Base-by-base conservation (phyloP, 2,329 filamentous ascomycete species). In the Phialophora macrospora region DNA sequence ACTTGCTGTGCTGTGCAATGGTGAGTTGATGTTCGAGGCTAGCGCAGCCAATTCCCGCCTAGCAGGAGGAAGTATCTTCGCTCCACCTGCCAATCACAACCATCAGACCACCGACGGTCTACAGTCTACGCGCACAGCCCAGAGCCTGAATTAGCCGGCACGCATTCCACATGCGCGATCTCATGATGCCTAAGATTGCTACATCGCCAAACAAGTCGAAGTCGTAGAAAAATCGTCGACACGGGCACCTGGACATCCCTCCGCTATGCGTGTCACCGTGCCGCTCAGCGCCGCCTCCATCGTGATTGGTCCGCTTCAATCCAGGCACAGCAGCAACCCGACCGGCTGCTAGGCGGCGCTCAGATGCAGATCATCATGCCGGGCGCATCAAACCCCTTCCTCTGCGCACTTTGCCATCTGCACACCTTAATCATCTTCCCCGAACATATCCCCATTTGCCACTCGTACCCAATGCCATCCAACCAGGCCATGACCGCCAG, bases 271-370 rank as follows among this genome's bases (percentile, higher is more conserved):
- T 59, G 56, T 59, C 56, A 59, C 46, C 51, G 48, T 26, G 48
- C 48, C 8, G 48, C 48, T 17, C 26, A 12, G 46, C 46, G 58
- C 46, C 46, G 38, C 58, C 9, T 41, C 58, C 38, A 14, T 17
- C 41, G 14, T 60, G 24, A 69, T 69, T 69, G 67, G 67, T 44
- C 67, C 67, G 65, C 58, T 64, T 64, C 52, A 41, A 63, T 66
- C 64, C 67, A 69, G 67, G 67, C 64, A 69, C 67, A 24, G 61
- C 38, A 52, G 30, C 34, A 28, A 52, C 46, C 63, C 51, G 62
- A 49, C 61, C 60, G 65, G 62, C 41, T 56, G 26, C n/a, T 57
- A 49, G 59, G n/a, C 30, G 20, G 52, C 38, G 22, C 38, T 44
- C 17, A 44, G 52, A 62, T 66, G 58, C 66, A 34, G 55, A 62